These are phyloP conservation scores for Blastobotrys muscicola DNA, from an alignment of 805 yeast genomes.

Conservation along the genomic window DNA sequence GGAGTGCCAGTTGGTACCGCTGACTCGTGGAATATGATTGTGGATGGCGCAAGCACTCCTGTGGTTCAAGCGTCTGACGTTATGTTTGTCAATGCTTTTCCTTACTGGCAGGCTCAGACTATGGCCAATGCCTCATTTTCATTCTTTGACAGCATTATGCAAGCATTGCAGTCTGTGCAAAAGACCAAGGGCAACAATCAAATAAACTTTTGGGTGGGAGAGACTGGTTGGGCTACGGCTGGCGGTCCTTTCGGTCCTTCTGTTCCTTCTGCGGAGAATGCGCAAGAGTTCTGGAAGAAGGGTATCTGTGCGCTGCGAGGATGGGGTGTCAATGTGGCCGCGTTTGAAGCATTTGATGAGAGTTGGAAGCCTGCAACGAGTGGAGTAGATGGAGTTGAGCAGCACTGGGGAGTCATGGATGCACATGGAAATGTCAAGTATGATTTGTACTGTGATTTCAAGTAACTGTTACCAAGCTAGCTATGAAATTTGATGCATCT, in stretches of 20 bases:
- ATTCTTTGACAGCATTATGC: conserved; percentile 95
- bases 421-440: conserved; percentile 29
- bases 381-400: conserved; percentile 72
- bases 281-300: conserved; percentile 73
- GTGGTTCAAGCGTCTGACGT: conserved; percentile 78
- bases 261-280: conserved; percentile 62
- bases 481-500: too few relatives aligned
- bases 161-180: conserved; percentile 86
- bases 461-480: neutral
- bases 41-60: conserved; percentile 61
- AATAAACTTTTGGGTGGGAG: conserved; percentile 90
- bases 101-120: conserved; percentile 98
- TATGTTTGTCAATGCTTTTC: conserved; percentile 89
- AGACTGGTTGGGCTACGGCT: conserved; percentile 93
- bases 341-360: conserved; percentile 93
- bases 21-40: conserved; percentile 91
- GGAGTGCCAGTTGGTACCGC: conserved; percentile 80
- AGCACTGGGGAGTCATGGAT: conserved; percentile 86
- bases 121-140: conserved; percentile 76
- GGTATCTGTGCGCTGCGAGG: conserved; percentile 90
- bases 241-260: conserved; percentile 67
- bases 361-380: conserved; percentile 91
- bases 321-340: conserved; percentile 90
- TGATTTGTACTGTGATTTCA: conserved; percentile 1
- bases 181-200: conserved; percentile 78